Evolutionary conservation across 805 yeast species (phyloP).

Genomic region (Nakazawaea ishiwadae): DNA sequence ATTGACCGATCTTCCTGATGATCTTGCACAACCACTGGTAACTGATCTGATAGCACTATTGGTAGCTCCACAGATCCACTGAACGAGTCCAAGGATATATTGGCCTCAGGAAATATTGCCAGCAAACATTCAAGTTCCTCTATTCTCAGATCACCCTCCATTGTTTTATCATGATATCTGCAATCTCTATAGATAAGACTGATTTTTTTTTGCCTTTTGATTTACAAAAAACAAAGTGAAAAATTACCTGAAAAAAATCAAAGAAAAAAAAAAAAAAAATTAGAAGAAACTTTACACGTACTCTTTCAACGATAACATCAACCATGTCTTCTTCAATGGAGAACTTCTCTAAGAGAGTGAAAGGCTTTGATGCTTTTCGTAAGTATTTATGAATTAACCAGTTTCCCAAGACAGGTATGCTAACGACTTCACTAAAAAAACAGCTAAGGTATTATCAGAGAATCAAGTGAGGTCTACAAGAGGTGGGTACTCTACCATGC

Average conservation of each 20-base stretch:
- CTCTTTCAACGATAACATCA: no score
- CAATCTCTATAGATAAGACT: no score
- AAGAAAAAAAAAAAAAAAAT: no score
- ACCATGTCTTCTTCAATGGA: slow-evolving; percentile 26
- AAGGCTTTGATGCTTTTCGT: slow-evolving; percentile 71
- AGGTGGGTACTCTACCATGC: slow-evolving; percentile 70
- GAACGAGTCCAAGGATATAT: slow-evolving; percentile 11
- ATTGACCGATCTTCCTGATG: slow-evolving; percentile 4
- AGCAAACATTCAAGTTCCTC: slow-evolving; percentile 37
- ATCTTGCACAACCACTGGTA: slow-evolving; percentile 14
- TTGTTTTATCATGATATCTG: background rate
- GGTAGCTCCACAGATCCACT: slow-evolving; percentile 27
- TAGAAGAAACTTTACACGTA: no score
- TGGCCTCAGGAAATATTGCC: slow-evolving; percentile 38
- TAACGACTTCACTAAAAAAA: no score
- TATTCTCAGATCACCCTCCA: slow-evolving; percentile 18
- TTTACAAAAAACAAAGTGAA: no score
- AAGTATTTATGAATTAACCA: slow-evolving; percentile 25
- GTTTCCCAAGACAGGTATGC: background rate
- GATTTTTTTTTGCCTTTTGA: no score
- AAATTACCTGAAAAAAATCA: no score
- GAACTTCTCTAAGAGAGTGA: slow-evolving; percentile 33
- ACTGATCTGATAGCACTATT: slow-evolving; percentile 18
- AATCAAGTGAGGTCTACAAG: slow-evolving; percentile 70
- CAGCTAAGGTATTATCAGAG: slow-evolving; percentile 66